Percentiles rank a stretch among this genome's conserved stretches.
phyloP scores from a whole-genome alignment of 2,329 filamentous ascomycete species.

The Sphaerostilbella broomeana region DNA sequence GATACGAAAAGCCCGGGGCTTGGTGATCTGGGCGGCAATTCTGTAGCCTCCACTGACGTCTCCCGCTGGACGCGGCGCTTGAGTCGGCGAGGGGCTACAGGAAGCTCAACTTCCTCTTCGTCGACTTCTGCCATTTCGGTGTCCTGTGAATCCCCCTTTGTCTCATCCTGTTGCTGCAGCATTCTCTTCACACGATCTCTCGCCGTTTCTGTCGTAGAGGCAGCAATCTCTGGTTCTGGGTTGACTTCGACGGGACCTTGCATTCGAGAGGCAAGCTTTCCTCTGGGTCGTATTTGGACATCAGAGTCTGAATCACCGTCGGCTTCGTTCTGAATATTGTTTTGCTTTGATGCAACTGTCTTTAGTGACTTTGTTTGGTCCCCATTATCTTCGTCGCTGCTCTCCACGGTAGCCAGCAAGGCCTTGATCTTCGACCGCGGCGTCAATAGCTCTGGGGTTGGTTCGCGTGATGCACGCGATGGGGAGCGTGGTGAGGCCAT shows the following conservation, averaged over 20 bases:
- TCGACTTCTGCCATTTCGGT: conserved; percentile 26
- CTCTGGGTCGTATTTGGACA: conserved; percentile 45
- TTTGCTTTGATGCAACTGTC: conserved; percentile 6
- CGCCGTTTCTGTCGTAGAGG: conserved; percentile 27
- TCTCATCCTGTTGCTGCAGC: conserved; percentile 27
- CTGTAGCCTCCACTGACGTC: conserved; percentile 22
- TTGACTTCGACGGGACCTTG: conserved; percentile 30
- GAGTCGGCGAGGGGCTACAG: conserved; percentile 35
- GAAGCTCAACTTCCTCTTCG: conserved; percentile 31
- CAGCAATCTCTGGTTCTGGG: conserved; percentile 11
- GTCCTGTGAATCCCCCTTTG: conserved; percentile 21
- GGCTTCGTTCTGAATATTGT: conserved; percentile 4
- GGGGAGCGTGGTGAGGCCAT: conserved; percentile 46
- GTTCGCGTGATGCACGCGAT: conserved; percentile 37
- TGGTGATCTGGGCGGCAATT: conserved; percentile 20
- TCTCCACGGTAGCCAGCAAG: conserved; percentile 44
- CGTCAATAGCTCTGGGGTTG: conserved; percentile 38
- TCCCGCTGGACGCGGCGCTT: conserved; percentile 30
- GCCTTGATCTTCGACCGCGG: conserved; percentile 51
- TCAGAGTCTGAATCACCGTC: conserved; percentile 40
- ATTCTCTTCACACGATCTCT: conserved; percentile 39
- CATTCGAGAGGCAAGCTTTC: conserved; percentile 60
- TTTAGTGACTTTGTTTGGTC: conserved; percentile 12
- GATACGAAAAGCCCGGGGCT: conserved; percentile 50
- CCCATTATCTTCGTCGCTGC: conserved; percentile 41